A percentile compares a stretch with the other conserved stretches of the same genome.
Evolutionary conservation across 2,329 filamentous ascomycete species (phyloP).

Genomic region (Aspergillus fumigatiaffinis): DNA sequence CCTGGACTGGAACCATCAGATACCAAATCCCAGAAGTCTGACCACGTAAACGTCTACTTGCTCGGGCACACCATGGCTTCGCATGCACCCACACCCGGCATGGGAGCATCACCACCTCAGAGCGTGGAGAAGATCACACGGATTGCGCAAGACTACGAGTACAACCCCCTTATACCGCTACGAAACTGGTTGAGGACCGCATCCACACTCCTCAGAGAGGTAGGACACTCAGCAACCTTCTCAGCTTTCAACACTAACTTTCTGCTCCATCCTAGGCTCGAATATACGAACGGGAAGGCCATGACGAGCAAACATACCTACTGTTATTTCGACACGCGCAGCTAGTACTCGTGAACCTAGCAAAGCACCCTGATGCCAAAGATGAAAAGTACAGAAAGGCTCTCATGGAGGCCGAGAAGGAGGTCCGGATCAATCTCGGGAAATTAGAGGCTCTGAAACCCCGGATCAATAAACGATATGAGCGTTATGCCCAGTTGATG

Average conservation of each 20-base stretch:
- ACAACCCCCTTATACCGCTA: constrained; percentile 70
- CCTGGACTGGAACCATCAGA: constrained; percentile 1
- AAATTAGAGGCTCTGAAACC: constrained; percentile 77
- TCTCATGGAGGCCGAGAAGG: constrained; percentile 55
- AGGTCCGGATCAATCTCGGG: constrained; percentile 61
- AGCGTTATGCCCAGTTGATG: constrained; percentile 59
- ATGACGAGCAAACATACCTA: constrained; percentile 83
- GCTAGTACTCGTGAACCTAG: constrained; percentile 73
- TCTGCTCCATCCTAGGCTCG: constrained; percentile 56
- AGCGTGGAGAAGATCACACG: constrained; percentile 73
- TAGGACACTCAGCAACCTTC: constrained; percentile 38
- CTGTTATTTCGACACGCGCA: constrained; percentile 85
- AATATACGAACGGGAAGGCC: constrained; percentile 80
- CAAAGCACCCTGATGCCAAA: constrained; percentile 70
- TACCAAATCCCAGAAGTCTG: not conserved
- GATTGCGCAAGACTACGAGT: constrained; percentile 75
- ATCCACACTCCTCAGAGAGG: constrained; percentile 75
- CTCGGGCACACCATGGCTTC: constrained; percentile 21
- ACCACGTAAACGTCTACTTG: not conserved
- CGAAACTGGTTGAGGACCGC: constrained; percentile 80
- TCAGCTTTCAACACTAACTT: not conserved
- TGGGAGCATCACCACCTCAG: constrained; percentile 51
- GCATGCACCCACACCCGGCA: constrained; percentile 22
- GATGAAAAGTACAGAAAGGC: constrained; percentile 56
- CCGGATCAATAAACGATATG: constrained; percentile 66